Percentiles rank a stretch among this genome's conserved stretches.
These are phyloP conservation scores for Podospora bellae-mahoneyi DNA, from an alignment of 495 filamentous ascomycete genomes.

Conservation along the genomic window DNA sequence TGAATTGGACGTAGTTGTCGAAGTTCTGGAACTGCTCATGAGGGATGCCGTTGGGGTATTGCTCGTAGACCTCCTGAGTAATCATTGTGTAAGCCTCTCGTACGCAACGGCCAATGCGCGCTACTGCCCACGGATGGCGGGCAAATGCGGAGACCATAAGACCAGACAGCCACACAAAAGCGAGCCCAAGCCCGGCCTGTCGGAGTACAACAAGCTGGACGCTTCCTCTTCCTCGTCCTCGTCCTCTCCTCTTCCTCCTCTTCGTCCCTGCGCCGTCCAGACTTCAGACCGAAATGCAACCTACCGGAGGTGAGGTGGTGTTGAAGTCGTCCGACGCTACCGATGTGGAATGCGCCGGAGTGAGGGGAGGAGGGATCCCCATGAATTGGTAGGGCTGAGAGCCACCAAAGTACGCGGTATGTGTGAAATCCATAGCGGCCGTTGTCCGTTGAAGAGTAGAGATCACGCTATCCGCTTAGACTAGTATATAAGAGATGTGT, in stretches of 20 bases:
- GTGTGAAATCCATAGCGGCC: conserved; percentile 44
- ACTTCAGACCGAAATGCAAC: conserved; percentile 27
- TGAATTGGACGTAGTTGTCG: conserved; percentile 44
- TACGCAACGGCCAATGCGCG: conserved; percentile 24
- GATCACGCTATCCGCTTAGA: neutral
- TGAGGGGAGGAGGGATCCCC: conserved; percentile 50
- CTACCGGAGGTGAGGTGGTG: conserved; percentile 52
- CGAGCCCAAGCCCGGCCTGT: neutral
- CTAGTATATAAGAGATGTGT: neutral
- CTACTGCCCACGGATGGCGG: conserved; percentile 22
- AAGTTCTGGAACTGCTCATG: conserved; percentile 46
- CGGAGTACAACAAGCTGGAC: conserved; percentile 19
- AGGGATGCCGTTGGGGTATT: conserved; percentile 37
- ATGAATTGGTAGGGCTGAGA: conserved; percentile 55
- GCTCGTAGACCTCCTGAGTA: conserved; percentile 46
- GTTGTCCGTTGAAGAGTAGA: neutral
- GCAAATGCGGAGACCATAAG: conserved; percentile 28
- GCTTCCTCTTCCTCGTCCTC: neutral
- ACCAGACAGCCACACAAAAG: conserved; percentile 8
- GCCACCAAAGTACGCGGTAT: conserved; percentile 42
- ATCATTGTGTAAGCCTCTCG: conserved; percentile 41
- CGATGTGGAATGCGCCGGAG: conserved; percentile 52
- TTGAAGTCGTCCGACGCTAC: conserved; percentile 53
- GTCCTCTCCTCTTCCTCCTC: conserved; percentile 1
- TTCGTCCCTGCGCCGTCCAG: neutral